These are phyloP conservation scores for Mycena pura DNA, from an alignment of 768 basidiomycete species.

Conservation along the genomic window DNA sequence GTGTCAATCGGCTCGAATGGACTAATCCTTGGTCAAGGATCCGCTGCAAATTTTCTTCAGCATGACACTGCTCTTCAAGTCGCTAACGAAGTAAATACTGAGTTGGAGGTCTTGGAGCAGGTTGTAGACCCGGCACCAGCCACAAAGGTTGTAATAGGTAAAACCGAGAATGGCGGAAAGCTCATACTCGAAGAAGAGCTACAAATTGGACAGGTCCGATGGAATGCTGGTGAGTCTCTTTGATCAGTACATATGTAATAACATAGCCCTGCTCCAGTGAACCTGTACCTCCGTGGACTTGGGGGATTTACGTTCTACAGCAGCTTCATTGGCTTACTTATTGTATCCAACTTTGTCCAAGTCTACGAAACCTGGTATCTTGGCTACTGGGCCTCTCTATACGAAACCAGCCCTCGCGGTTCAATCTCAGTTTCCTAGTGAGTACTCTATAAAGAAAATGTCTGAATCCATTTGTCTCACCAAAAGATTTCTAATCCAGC, in stretches of 20 bases:
- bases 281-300: conserved; percentile 30
- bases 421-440: conserved; percentile 11
- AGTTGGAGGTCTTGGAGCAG: conserved; percentile 39
- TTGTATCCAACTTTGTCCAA: conserved; percentile 11
- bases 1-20: conserved; percentile 54
- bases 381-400: conserved; percentile 32
- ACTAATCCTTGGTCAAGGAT: conserved; percentile 49
- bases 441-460: neutral
- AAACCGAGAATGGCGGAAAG: conserved; percentile 41
- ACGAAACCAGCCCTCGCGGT: conserved; percentile 29
- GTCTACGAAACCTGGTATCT: conserved; percentile 33
- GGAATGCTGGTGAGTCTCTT: conserved; percentile 30
- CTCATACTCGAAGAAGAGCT: conserved; percentile 57
- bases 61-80: conserved; percentile 45
- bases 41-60: conserved; percentile 47
- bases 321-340: conserved; percentile 19
- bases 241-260: neutral
- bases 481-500: neutral
- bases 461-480: conserved; percentile 12
- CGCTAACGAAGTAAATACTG: conserved; percentile 52
- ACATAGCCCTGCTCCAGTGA: conserved; percentile 22
- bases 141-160: neutral
- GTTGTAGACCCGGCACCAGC: conserved; percentile 15
- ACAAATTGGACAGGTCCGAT: conserved; percentile 50
- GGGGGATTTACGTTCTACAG: conserved; percentile 30